These are phyloP conservation scores for Ophiocordyceps unilateralis DNA, from an alignment of 2,329 filamentous ascomycete genomes.

Conservation along the genomic window DNA sequence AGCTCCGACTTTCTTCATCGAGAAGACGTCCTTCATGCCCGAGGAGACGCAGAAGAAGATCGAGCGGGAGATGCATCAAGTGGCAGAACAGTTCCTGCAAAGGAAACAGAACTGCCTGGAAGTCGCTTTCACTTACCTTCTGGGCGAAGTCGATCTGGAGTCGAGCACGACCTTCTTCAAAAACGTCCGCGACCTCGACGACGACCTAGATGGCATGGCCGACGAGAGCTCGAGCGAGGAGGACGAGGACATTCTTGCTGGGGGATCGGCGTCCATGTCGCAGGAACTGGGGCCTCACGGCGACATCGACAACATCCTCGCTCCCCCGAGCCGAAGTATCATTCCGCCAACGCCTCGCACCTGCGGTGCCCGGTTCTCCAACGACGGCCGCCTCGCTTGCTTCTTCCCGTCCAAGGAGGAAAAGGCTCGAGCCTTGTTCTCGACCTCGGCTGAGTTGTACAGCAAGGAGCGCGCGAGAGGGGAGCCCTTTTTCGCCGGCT, in stretches of 20 bases:
- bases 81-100: conserved; percentile 36
- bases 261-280: conserved; percentile 41
- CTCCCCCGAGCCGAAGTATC: conserved; percentile 31
- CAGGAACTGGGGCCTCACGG: conserved; percentile 39
- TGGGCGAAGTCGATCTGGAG: conserved; percentile 45
- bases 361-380: conserved; percentile 44
- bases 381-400: conserved; percentile 44
- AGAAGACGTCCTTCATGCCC: conserved; percentile 45
- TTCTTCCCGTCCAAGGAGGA: conserved; percentile 55
- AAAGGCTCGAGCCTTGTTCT: conserved; percentile 32
- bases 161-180: conserved; percentile 44
- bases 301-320: conserved; percentile 35
- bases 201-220: conserved; percentile 35
- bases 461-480: conserved; percentile 32
- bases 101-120: conserved; percentile 45
- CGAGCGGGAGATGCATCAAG: conserved; percentile 36
- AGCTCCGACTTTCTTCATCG: conserved; percentile 40
- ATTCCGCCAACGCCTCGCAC: conserved; percentile 38
- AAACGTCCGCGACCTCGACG: conserved; percentile 45
- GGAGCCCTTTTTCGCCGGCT: conserved; percentile 39
- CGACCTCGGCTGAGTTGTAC: conserved; percentile 25
- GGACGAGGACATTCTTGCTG: conserved; percentile 37
- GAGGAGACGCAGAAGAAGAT: conserved; percentile 33
- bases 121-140: conserved; percentile 42
- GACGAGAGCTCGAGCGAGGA: conserved; percentile 80